phyloP scores from a whole-genome alignment of 805 yeast genomes.

The Hanseniaspora thailandica region DNA sequence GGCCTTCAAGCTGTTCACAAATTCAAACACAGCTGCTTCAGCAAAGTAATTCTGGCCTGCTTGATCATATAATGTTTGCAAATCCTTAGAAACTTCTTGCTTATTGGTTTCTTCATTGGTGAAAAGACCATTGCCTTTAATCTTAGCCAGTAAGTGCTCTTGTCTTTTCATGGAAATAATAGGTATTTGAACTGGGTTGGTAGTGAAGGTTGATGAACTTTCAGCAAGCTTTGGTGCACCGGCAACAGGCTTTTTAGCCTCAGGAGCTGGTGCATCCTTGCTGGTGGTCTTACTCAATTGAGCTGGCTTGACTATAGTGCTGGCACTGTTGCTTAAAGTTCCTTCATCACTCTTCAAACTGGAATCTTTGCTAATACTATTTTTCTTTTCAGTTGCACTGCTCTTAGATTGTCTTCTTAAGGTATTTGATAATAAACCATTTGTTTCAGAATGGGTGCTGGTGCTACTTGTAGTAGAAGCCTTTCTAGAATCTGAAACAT shows the following conservation, averaged over 20 bases:
- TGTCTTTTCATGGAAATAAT: background rate
- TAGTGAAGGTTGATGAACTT: too few species aligned
- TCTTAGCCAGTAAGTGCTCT: background rate
- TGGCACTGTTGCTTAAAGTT: background rate
- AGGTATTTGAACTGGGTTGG: background rate
- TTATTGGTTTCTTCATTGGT: slow-evolving; percentile 28
- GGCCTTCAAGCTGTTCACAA: slow-evolving; percentile 30
- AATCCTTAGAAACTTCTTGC: slow-evolving; percentile 38
- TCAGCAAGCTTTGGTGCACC: background rate
- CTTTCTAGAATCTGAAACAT: background rate
- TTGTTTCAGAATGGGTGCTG: background rate
- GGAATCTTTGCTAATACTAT: background rate
- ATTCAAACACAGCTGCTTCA: slow-evolving; percentile 30
- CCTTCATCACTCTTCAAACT: background rate
- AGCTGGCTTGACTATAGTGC: background rate
- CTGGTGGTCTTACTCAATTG: background rate
- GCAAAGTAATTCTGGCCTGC: slow-evolving; percentile 47
- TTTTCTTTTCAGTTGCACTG: background rate
- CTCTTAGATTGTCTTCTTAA: background rate
- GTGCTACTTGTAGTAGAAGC: background rate
- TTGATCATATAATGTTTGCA: slow-evolving; percentile 37
- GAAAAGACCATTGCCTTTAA: slow-evolving; percentile 32
- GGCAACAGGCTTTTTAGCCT: background rate
- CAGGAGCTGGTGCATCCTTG: background rate
- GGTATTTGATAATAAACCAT: background rate